These are phyloP conservation scores for Microthlaspi erraticum DNA, from an alignment of 345 rosid genomes.

Conservation along the genomic window DNA sequence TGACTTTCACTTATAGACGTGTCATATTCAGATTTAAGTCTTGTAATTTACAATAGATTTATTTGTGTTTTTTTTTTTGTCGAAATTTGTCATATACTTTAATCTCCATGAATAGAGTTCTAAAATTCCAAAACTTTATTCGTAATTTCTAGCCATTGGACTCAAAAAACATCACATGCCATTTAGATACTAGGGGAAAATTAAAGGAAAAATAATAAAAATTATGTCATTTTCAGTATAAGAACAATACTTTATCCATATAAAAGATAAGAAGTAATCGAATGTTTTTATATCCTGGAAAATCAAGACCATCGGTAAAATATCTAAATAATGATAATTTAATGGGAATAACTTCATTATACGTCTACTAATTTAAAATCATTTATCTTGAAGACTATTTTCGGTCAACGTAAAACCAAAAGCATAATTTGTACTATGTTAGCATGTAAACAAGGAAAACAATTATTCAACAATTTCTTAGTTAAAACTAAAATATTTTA, in stretches of 20 bases:
- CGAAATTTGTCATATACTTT: no score
- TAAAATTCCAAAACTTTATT: not conserved
- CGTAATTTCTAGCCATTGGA: conserved; percentile 2
- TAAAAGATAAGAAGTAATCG: conserved; percentile 17
- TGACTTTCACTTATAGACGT: conserved; percentile 23
- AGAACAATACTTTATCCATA: conserved; percentile 27
- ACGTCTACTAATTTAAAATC: not conserved
- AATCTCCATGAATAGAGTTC: not conserved
- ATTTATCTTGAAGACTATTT: not conserved
- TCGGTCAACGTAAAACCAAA: conserved; percentile 31
- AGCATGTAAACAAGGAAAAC: not conserved
- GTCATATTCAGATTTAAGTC: not conserved
- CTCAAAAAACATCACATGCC: conserved; percentile 7
- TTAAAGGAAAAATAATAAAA: not conserved
- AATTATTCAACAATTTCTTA: no score
- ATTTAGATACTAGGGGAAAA: not conserved
- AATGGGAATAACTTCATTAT: conserved; percentile 15
- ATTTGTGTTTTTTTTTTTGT: not conserved
- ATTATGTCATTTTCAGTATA: conserved; percentile 30
- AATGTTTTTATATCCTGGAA: conserved; percentile 13
- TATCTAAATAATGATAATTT: conserved; percentile 28
- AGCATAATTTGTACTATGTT: not conserved
- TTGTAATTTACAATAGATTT: conserved; percentile 12
- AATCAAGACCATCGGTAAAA: conserved; percentile 20
- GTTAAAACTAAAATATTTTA: not conserved